Evolutionary conservation across 2,329 filamentous ascomycete genomes (phyloP).

Genomic region (Mycogone perniciosa): DNA sequence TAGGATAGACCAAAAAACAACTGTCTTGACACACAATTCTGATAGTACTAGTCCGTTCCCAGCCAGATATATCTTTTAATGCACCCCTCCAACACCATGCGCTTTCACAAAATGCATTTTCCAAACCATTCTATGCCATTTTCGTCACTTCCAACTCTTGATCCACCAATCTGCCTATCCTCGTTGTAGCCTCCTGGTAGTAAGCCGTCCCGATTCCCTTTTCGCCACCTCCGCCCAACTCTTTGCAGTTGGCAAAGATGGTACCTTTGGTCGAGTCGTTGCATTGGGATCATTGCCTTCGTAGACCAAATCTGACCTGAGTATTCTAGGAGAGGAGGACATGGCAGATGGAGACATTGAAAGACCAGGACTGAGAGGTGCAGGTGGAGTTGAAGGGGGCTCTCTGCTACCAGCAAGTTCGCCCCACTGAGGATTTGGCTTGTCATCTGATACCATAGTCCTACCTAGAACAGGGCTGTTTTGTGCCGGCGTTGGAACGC

Average conservation of each 20-base stretch:
- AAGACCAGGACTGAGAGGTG: slow-evolving; percentile 19
- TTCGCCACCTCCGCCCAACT: slow-evolving; percentile 38
- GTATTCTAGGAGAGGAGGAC: slow-evolving; percentile 28
- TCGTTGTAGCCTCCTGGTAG: background rate
- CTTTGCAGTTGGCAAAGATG: slow-evolving; percentile 29
- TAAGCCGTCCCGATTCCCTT: slow-evolving; percentile 6
- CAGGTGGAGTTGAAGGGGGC: slow-evolving; percentile 10
- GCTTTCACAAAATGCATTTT: background rate
- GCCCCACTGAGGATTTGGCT: slow-evolving; percentile 19
- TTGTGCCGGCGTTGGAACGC: slow-evolving; percentile 26
- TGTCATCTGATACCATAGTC: slow-evolving; percentile 12
- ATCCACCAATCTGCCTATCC: background rate
- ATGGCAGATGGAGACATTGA: slow-evolving; percentile 25
- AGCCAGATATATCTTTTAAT: background rate
- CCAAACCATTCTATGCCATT: background rate
- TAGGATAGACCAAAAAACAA: too few species aligned
- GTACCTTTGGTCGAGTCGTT: slow-evolving; percentile 19
- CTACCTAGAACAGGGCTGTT: slow-evolving; percentile 24
- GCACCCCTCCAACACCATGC: background rate
- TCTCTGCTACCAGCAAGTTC: slow-evolving; percentile 16
- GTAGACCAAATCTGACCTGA: slow-evolving; percentile 13
- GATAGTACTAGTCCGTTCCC: too few species aligned
- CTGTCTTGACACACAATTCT: too few species aligned
- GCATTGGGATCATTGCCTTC: slow-evolving; percentile 14
- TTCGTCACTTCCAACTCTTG: background rate